Base-by-base conservation (phyloP, 345 rosid genomes). In the Cochlearia excelsa region DNA sequence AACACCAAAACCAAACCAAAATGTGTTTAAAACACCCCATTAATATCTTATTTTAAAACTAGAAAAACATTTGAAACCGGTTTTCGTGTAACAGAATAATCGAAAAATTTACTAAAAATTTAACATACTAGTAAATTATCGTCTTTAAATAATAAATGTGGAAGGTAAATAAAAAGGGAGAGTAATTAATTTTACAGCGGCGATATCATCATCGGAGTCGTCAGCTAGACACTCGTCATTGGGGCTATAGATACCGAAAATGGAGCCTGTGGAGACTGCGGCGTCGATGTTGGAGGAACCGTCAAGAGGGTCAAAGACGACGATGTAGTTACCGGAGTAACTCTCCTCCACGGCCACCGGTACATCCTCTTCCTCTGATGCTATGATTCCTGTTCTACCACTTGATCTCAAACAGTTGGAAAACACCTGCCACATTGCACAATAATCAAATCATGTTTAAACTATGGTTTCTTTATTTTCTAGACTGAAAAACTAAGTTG, bases 261-360 rank as follows among this genome's bases (percentile, higher is more conserved):
- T 92, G 7, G 98, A 92, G 55, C 98, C 98, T 4, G 98, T 92
- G 61, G 97, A 86, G 29, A 88, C 98, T 3, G 97, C 97, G 3
- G 95, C 97, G 64, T 88, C 97, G 28, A 88, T 82, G 82, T 92
- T 88, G 67, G 97, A 86, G 16, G 97, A 92, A 67, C 98, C 98
- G 56, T 92, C 98, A 9, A 92, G 98, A 2, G 95, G 97, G 63
- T 92, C 95, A 51, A 92, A 88, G 26, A 88, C 97, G 30, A 81
- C 95, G 6, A 92, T 82, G 65, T 88, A 92, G 81, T 92, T 92
- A 2, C 95, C 94, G 1, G 96, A 88, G 89, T 77, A 92, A 63
- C 93, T 88, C 73, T 88, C 96, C 44, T 88, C 93, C 51, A 88
- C 98, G 0, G 96, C 97, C 37, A 92, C 98, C 1, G 98, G 98